Conservation (phyloP, 1,139 yeast species). For the Suhomyces chickasaworum region DNA sequence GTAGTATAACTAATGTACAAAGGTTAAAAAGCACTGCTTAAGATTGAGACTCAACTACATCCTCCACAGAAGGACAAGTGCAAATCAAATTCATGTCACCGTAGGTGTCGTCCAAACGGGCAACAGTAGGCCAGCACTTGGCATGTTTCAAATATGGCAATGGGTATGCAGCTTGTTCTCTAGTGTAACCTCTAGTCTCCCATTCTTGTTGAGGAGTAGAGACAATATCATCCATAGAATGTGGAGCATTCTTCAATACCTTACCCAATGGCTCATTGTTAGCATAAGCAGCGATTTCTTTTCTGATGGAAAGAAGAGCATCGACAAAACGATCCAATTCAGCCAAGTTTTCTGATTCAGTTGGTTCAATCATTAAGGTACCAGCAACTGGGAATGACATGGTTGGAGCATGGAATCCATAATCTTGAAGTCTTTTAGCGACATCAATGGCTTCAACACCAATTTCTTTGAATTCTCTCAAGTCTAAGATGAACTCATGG, state of each 20-base stretch:
- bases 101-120: slow-evolving; percentile 89
- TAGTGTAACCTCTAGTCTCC: slow-evolving; percentile 78
- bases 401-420: slow-evolving; percentile 98
- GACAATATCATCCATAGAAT: slow-evolving; percentile 77
- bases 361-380: slow-evolving; percentile 96
- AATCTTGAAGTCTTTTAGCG: slow-evolving; percentile 95
- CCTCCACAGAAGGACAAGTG: slow-evolving; percentile 86
- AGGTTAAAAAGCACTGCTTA: slow-evolving; percentile 3
- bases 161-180: slow-evolving; percentile 95
- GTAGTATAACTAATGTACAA: slow-evolving; percentile 6
- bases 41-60: slow-evolving; percentile 42
- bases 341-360: slow-evolving; percentile 86
- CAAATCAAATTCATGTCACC: slow-evolving; percentile 94
- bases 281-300: slow-evolving; percentile 78
- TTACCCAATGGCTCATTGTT: slow-evolving; percentile 66
- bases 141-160: slow-evolving; percentile 66
- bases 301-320: slow-evolving; percentile 78
- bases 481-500: slow-evolving; percentile 92
- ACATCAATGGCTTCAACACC: slow-evolving; percentile 95
- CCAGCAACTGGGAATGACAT: slow-evolving; percentile 99
- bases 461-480: slow-evolving; percentile 76
- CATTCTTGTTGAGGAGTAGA: slow-evolving; percentile 64
- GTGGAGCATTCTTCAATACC: slow-evolving; percentile 89
- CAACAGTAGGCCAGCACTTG: slow-evolving; percentile 95
- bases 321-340: slow-evolving; percentile 92